These are phyloP conservation scores for Quambalaria eucalypti DNA, from an alignment of 1,284 basidiomycete genomes.

Conservation along the genomic window DNA sequence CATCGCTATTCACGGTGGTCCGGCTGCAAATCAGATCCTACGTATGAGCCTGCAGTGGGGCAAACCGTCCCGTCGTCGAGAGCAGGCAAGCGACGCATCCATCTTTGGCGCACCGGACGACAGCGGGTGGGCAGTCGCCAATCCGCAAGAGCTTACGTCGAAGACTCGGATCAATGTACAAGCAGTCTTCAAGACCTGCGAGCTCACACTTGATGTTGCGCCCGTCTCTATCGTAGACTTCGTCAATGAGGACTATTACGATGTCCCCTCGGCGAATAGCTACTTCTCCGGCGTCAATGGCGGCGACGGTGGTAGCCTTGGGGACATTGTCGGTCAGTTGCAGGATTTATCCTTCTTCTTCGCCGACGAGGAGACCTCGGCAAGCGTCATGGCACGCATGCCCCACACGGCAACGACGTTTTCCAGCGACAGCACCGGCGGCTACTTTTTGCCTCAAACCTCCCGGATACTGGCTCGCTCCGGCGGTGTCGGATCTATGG, in stretches of 20 bases:
- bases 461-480: not conserved
- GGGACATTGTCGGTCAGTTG: conserved; percentile 39
- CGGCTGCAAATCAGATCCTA: conserved; percentile 70
- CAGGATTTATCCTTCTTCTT: conserved; percentile 43
- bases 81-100: conserved; percentile 24
- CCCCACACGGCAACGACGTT: no score
- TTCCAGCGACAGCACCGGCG: not conserved
- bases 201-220: conserved; percentile 28
- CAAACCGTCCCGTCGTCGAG: conserved; percentile 16
- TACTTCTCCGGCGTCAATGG: not conserved
- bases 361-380: conserved; percentile 30
- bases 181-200: conserved; percentile 36
- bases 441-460: not conserved
- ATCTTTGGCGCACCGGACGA: conserved; percentile 35
- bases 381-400: no score
- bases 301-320: conserved; percentile 14
- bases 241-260: conserved; percentile 29
- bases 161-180: conserved; percentile 35
- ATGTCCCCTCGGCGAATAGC: conserved; percentile 6
- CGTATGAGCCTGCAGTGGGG: conserved; percentile 58
- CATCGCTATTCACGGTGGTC: conserved; percentile 63
- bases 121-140: conserved; percentile 38
- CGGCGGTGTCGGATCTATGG: not conserved
- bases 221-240: conserved; percentile 34
- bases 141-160: conserved; percentile 32